Conservation (phyloP, 2,329 filamentous ascomycete species). For the Grosmannia clavigera region DNA sequence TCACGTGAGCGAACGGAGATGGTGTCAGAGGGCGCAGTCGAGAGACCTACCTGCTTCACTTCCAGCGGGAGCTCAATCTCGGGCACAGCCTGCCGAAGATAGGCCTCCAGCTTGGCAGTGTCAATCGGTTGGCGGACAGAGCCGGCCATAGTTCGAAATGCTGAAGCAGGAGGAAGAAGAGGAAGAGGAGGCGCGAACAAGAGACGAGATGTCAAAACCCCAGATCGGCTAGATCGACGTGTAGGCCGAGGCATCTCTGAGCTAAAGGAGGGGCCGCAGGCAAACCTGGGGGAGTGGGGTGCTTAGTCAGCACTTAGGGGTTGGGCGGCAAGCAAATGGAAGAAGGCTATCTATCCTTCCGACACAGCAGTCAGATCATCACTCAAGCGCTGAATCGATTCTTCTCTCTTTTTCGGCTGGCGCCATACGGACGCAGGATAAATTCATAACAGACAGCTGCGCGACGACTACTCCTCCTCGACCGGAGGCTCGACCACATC, state of each 20-base stretch:
- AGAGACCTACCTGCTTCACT: conserved; percentile 62
- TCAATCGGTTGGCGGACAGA: conserved; percentile 85
- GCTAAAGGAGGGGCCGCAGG: background rate
- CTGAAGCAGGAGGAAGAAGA: background rate
- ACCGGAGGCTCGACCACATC: conserved; percentile 40
- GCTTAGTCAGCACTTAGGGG: background rate
- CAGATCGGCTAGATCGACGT: background rate
- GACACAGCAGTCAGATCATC: too few relatives aligned
- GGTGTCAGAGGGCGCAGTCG: too few relatives aligned
- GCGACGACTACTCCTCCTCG: conserved; percentile 13
- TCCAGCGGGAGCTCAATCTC: conserved; percentile 72
- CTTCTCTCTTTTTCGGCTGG: background rate
- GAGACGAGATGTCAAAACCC: background rate
- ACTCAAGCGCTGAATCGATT: background rate
- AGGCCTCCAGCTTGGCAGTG: conserved; percentile 63
- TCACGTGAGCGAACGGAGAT: background rate
- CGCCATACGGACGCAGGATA: background rate
- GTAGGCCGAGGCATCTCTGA: background rate
- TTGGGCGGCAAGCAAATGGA: too few relatives aligned
- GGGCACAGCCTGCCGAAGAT: conserved; percentile 66
- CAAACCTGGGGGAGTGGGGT: background rate
- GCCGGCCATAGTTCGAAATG: conserved; percentile 55
- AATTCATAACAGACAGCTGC: background rate
- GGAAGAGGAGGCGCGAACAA: background rate
- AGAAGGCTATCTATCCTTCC: too few relatives aligned